Base-by-base conservation (phyloP, 2,329 filamentous ascomycete species). In the Aspergillus chevalieri region DNA sequence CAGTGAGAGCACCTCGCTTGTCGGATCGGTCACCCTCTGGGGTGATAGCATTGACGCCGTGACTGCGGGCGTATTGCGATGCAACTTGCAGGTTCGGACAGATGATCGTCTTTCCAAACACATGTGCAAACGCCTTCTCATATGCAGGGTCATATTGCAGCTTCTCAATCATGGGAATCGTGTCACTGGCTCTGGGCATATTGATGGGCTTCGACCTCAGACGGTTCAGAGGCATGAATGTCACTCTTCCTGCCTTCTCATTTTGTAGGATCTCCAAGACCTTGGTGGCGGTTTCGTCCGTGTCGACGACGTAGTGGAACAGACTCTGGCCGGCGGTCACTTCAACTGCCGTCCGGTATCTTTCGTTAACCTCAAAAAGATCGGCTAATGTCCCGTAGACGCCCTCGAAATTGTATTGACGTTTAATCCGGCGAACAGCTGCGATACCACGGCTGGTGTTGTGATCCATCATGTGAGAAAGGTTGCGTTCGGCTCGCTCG, bases 301-400 rank as follows among this genome's bases (percentile, higher is more conserved):
- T 92, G 66, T 98, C 92, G 41, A 97, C 92, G 9, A 98, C 84
- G 57, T 95, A 95, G 69, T 98, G 89, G 72, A 98, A 98, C 7
- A 98, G 78, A 65, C 89, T 95, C 55, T 85, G 85, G 15, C 93
- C 93, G 2, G 92, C 93, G 46, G 91, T 93, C 59, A 95, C 89
- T 70, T 98, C 93, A 8, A 94, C 86, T 2, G 93, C 89, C 9
- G 91, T 83, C 52, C 90, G 84, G 70, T 95, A 97, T 47, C 83
- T 81, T 47, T 95, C 89, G 50, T 78, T 82, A 44, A 95, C 89
- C 48, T 90, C 83, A 60, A 97, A 83, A n/a, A 98, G 80, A 66
- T 98, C 94, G 4, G 92, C 91, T 34, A 98, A 72, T 0, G 91
- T 95, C 45, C 94, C 93, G 65, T 95, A 94, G 1, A 93, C 89